Base-by-base conservation (phyloP, 2,329 filamentous ascomycete genomes). In the Alternaria sp. region DNA sequence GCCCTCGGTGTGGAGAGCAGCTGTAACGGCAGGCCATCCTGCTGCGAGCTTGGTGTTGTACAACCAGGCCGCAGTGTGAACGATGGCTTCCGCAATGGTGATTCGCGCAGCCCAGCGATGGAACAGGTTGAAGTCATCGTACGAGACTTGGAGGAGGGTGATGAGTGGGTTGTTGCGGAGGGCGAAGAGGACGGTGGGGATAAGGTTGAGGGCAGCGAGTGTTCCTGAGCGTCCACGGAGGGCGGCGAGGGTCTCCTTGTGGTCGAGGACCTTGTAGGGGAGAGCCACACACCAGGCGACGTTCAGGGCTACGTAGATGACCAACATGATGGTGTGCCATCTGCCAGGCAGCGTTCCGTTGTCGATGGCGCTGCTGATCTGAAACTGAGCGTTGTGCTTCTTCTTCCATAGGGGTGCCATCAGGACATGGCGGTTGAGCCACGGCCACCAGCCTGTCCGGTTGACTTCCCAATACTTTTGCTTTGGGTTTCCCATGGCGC, bases 91-190 rank as follows among this genome's bases (percentile, higher is more conserved):
- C 2, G 90, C 61, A 23, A 93, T 87, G 44, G 91, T 87, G 46
- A 94, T 88, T 25, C 93, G 87, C 26, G 92, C 93, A 65, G 93
- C 87, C 92, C 92, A 96, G 68, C 93, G 88, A 79, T 96, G 93
- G 54, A 96, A 83, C 9, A 96, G 89, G 78, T 98, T 98, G 86
- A 96, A 98, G 1, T 94, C 97, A 80, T 98, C 96, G 82, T 97
- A 99, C 79, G 92, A 95, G 78, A 98, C 91, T 72, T 91, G 88
- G 61, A 98, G 86, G 32, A 96, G 80, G 4, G 85, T 80, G 75
- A 98, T 97, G 52, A 97, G 84, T 9, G 93, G 93, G 82, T 98
- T 99, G 84, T 98, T 98, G 77, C 96, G 91, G 36, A 93, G 90
- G 12, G 94, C 93, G 61, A 98, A 88, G 68, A 98, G 87, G 73